phyloP scores from a whole-genome alignment of 2,329 filamentous ascomycete genomes.

The Phialocephala subalpina region DNA sequence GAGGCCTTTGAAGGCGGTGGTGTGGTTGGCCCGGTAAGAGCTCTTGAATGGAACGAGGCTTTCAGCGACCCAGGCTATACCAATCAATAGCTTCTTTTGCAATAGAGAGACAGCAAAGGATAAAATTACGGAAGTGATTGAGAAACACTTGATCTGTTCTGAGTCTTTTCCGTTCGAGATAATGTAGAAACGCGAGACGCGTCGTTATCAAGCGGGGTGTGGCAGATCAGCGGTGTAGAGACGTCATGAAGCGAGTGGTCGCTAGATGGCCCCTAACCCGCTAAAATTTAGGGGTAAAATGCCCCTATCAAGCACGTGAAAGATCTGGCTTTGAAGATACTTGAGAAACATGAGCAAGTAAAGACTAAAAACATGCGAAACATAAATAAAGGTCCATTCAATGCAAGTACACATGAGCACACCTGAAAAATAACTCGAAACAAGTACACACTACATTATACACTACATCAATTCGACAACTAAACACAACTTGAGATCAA shows the following conservation, averaged over 20 bases:
- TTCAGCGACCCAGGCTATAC: too few relatives aligned
- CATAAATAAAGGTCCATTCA: too few relatives aligned
- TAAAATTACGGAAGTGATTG: neutral
- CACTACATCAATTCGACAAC: too few relatives aligned
- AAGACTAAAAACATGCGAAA: too few relatives aligned
- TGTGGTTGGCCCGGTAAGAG: neutral
- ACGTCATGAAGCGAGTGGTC: neutral
- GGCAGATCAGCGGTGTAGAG: neutral
- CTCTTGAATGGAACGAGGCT: too few relatives aligned
- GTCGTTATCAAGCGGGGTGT: neutral
- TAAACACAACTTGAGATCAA: neutral
- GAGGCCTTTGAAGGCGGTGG: neutral
- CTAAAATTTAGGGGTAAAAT: neutral
- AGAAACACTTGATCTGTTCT: neutral
- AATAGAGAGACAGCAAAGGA: neutral
- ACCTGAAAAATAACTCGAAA: too few relatives aligned
- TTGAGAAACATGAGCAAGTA: too few relatives aligned
- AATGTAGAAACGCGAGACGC: neutral
- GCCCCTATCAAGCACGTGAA: neutral
- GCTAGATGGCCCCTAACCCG: neutral
- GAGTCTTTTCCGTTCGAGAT: neutral
- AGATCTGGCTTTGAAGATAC: too few relatives aligned
- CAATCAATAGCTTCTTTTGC: too few relatives aligned
- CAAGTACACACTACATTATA: too few relatives aligned
- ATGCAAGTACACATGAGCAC: too few relatives aligned